A percentile compares a stretch with the other conserved stretches of the same genome.
phyloP scores from a whole-genome alignment of 495 filamentous ascomycete genomes.

The Talaromyces proteolyticus region DNA sequence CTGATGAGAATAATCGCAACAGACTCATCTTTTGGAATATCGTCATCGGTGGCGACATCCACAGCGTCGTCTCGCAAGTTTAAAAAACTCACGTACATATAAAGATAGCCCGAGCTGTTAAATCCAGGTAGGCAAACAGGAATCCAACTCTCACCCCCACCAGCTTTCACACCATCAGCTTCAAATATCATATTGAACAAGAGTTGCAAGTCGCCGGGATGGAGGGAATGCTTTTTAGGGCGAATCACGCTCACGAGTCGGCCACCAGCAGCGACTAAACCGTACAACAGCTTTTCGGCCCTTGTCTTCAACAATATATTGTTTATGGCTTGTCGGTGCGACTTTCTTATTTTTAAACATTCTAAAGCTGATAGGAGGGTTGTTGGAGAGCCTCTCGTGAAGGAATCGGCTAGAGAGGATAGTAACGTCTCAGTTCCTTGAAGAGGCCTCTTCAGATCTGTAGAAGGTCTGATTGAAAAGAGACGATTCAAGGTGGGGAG shows the following conservation, averaged over 20 bases:
- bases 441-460: conserved; percentile 85
- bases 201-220: conserved; percentile 91
- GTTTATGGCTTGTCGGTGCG: conserved; percentile 80
- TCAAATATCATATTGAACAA: conserved; percentile 99
- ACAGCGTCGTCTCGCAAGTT: conserved; percentile 27
- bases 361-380: conserved; percentile 85
- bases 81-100: conserved; percentile 98
- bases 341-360: conserved; percentile 80
- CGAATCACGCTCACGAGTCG: conserved; percentile 90
- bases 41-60: conserved; percentile 23
- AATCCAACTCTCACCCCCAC: conserved; percentile 95
- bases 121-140: conserved; percentile 95
- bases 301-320: conserved; percentile 75
- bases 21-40: conserved; percentile 57
- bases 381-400: conserved; percentile 87
- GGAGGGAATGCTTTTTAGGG: conserved; percentile 90
- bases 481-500: conserved; percentile 82
- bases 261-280: conserved; percentile 89
- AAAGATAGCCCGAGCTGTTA: conserved; percentile 94
- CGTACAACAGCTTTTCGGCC: conserved; percentile 76
- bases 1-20: conserved; percentile 91
- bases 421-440: conserved; percentile 90
- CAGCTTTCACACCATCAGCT: conserved; percentile 78
- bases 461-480: conserved; percentile 85
- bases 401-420: conserved; percentile 87